These are phyloP conservation scores for Cryphonectria japonica DNA, from an alignment of 2,329 filamentous ascomycete species.

Conservation along the genomic window DNA sequence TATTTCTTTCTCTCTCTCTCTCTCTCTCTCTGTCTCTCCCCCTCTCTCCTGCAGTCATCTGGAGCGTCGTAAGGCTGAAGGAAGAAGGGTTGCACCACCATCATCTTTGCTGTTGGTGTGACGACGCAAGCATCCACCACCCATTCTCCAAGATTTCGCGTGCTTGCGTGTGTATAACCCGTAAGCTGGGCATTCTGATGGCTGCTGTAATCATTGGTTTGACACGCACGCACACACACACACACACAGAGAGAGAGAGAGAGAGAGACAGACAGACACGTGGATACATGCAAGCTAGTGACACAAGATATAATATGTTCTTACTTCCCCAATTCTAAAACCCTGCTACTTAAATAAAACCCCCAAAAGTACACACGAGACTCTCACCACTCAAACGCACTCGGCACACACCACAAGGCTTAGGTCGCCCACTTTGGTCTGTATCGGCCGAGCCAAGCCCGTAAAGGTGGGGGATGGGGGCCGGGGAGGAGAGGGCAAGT, in stretches of 20 bases:
- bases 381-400: background rate
- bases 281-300: background rate
- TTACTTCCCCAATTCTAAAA: too few species aligned
- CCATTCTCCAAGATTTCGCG: background rate
- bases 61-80: slow-evolving; percentile 6
- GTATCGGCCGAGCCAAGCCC: background rate
- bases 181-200: background rate
- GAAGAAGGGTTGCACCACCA: background rate
- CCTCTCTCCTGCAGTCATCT: slow-evolving; percentile 10
- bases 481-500: too few species aligned
- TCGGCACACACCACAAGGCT: background rate
- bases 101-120: background rate
- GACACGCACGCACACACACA: background rate
- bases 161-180: too few species aligned
- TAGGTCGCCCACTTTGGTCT: background rate
- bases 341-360: too few species aligned
- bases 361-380: background rate
- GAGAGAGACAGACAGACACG: too few species aligned
- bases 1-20: background rate
- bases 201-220: background rate
- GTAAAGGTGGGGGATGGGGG: too few species aligned
- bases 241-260: too few species aligned
- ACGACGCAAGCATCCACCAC: background rate
- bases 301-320: background rate
- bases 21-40: background rate